A percentile compares a stretch with the other conserved stretches of the same genome.
These are phyloP conservation scores for Tympanopsis confertula DNA, from an alignment of 2,329 filamentous ascomycete species.

Conservation along the genomic window DNA sequence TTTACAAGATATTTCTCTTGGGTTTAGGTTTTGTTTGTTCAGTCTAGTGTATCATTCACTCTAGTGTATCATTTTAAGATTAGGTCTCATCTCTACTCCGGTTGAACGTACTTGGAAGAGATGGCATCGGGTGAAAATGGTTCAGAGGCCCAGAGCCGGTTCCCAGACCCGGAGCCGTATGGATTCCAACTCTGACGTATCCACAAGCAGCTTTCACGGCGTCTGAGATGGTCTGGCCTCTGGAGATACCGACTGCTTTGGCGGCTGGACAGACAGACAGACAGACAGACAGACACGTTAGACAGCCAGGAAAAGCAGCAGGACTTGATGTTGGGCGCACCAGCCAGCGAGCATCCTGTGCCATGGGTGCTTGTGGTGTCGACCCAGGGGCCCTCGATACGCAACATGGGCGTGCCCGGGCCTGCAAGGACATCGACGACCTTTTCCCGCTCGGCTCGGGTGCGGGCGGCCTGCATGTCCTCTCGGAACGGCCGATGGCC, in stretches of 20 bases:
- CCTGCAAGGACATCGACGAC: constrained; percentile 73
- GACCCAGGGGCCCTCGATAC: constrained; percentile 62
- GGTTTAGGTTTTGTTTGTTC: too few relatives aligned
- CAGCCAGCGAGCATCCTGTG: constrained; percentile 87
- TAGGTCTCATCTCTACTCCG: too few relatives aligned
- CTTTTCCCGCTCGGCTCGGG: constrained; percentile 45
- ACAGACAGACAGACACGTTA: constrained; percentile 2
- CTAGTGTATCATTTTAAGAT: too few relatives aligned
- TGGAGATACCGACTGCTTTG: constrained; percentile 62
- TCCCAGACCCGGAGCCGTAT: constrained; percentile 49
- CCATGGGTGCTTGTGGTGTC: constrained; percentile 77
- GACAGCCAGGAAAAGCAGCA: neutral
- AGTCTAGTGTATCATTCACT: too few relatives aligned
- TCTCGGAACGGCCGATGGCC: constrained; percentile 72
- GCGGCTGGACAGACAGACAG: constrained; percentile 37
- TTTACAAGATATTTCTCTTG: too few relatives aligned
- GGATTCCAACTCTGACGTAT: constrained; percentile 64
- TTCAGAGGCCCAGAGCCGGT: constrained; percentile 63
- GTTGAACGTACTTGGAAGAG: too few relatives aligned
- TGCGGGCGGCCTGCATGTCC: constrained; percentile 45
- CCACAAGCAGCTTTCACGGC: constrained; percentile 57
- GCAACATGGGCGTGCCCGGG: constrained; percentile 27
- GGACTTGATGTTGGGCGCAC: constrained; percentile 30
- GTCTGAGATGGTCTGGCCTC: constrained; percentile 38
- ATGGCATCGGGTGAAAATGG: constrained; percentile 70